Percentiles rank a stretch among this genome's conserved stretches.
Conservation (phyloP, 2,329 filamentous ascomycete species). For the Aspergillus amoenus region DNA sequence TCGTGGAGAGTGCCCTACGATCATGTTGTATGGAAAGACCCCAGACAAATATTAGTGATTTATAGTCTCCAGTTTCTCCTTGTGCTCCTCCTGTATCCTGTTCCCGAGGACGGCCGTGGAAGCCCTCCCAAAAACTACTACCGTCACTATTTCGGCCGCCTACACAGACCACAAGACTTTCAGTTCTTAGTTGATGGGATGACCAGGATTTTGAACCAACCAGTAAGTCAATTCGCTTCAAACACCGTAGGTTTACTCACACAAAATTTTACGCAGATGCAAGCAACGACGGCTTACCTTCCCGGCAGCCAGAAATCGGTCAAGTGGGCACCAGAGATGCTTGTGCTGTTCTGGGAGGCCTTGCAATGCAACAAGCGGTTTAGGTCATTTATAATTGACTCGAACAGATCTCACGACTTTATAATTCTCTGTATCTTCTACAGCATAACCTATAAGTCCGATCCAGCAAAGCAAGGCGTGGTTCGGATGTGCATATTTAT, state of each 20-base stretch:
- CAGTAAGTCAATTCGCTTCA: conserved; percentile 44
- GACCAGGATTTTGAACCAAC: conserved; percentile 87
- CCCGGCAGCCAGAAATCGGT: conserved; percentile 77
- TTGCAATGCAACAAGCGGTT: conserved; percentile 98
- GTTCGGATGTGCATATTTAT: conserved; percentile 98
- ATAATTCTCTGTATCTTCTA: conserved; percentile 89
- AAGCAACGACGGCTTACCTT: conserved; percentile 83
- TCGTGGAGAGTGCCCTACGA: conserved; percentile 94
- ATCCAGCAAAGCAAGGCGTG: conserved; percentile 83
- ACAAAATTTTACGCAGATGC: conserved; percentile 53
- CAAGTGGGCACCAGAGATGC: conserved; percentile 90
- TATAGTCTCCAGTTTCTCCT: conserved; percentile 91
- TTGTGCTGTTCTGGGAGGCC: conserved; percentile 97
- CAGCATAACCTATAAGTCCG: conserved; percentile 82
- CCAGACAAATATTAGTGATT: conserved; percentile 85
- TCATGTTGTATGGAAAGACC: conserved; percentile 85
- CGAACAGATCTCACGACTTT: conserved; percentile 89
- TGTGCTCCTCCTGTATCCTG: conserved; percentile 78
- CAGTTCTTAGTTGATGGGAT: conserved; percentile 96
- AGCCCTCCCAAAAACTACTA: conserved; percentile 82
- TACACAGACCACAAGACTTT: conserved; percentile 94
- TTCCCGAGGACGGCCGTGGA: conserved; percentile 70
- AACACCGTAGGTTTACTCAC: conserved; percentile 10
- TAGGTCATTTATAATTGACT: conserved; percentile 94
- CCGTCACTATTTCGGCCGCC: conserved; percentile 82